phyloP scores from a whole-genome alignment of 306 rosid species.

The Pyrus pyrifolia region DNA sequence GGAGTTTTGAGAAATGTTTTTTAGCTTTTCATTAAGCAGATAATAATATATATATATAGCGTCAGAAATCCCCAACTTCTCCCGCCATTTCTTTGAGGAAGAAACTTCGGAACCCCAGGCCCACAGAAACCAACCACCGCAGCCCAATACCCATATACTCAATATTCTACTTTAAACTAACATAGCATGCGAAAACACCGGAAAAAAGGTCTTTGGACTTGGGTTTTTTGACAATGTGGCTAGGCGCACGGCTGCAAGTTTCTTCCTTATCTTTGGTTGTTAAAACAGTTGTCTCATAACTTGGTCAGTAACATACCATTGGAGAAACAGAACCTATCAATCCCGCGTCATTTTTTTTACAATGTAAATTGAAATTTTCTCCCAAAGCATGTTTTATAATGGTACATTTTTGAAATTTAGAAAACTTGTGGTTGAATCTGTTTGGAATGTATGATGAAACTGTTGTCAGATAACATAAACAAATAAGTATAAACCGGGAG shows the following conservation, averaged over 20 bases:
- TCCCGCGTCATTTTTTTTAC: neutral
- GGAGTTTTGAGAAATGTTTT: neutral
- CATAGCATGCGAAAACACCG: fast-evolving
- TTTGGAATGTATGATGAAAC: neutral
- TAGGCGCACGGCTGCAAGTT: fast-evolving
- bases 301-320: neutral
- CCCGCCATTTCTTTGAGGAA: conserved; percentile 10
- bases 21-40: neutral
- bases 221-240: neutral
- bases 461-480: neutral
- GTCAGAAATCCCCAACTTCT: neutral
- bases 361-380: no score
- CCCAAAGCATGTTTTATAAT: no score
- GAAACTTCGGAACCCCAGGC: neutral
- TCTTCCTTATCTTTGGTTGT: neutral
- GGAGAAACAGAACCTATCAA: neutral
- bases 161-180: no score
- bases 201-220: fast-evolving
- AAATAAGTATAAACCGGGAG: neutral
- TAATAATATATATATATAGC: no score
- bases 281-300: neutral
- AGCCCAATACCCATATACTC: no score
- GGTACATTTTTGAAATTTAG: neutral
- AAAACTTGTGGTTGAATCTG: neutral
- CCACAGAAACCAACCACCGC: neutral